phyloP scores from a whole-genome alignment of 179 eudicot genomes.

The Sideroxylon spinosum region DNA sequence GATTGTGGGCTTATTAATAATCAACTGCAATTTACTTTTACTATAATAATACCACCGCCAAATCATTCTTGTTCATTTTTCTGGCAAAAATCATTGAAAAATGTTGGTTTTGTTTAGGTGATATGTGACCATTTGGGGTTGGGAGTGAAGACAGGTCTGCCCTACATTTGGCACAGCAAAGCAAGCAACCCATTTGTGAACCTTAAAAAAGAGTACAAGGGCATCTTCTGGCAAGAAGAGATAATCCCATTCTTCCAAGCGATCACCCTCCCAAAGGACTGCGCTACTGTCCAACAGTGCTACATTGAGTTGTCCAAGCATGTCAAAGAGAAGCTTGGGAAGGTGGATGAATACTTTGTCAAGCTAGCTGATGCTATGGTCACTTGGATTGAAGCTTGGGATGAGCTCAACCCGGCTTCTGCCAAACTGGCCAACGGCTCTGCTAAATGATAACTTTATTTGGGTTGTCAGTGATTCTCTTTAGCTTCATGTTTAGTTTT shows the following conservation, averaged over 20 bases:
- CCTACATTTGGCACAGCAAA: slow-evolving; percentile 84
- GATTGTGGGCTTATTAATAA: too few species aligned
- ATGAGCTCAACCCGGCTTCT: slow-evolving; percentile 57
- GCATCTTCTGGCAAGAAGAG: slow-evolving; percentile 88
- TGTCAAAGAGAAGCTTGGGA: slow-evolving; percentile 67
- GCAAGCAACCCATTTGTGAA: slow-evolving; percentile 84
- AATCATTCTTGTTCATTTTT: too few species aligned
- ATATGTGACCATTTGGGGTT: slow-evolving; percentile 69
- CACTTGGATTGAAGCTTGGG: slow-evolving; percentile 85
- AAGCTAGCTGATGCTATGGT: slow-evolving; percentile 79
- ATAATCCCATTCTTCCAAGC: slow-evolving; percentile 81
- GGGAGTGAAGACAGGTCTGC: slow-evolving; percentile 76
- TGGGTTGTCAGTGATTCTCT: background rate
- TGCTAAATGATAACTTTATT: slow-evolving; percentile 24
- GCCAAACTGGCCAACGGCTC: slow-evolving; percentile 23
- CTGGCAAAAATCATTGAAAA: too few species aligned
- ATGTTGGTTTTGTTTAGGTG: slow-evolving; percentile 28
- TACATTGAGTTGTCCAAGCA: slow-evolving; percentile 60
- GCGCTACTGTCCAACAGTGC: slow-evolving; percentile 70
- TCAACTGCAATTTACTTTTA: too few species aligned
- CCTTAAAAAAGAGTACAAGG: slow-evolving; percentile 72
- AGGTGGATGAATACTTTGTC: slow-evolving; percentile 59
- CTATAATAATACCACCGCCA: too few species aligned
- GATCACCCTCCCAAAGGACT: slow-evolving; percentile 52
- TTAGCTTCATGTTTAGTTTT: background rate